phyloP scores from a whole-genome alignment of 176 grass and related monocot genomes.

The Aegilops sharonensis region DNA sequence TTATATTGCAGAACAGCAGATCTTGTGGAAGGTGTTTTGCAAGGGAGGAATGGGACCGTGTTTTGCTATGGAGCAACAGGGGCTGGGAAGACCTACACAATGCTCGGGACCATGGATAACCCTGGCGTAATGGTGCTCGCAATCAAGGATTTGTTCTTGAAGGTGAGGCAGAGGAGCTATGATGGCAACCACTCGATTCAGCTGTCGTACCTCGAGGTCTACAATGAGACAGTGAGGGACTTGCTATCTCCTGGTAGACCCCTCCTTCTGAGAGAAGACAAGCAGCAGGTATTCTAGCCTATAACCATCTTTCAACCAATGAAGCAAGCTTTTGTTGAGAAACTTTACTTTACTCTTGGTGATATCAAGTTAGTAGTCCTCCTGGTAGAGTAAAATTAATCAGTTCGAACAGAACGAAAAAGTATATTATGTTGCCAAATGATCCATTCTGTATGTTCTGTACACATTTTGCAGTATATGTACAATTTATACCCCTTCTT shows the following conservation, averaged over 20 bases:
- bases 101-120: conserved; percentile 79
- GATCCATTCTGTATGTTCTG: not conserved
- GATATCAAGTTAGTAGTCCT: not conserved
- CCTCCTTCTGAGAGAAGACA: conserved; percentile 87
- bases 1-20: conserved; percentile 64
- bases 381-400: not conserved
- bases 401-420: not conserved
- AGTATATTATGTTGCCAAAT: conserved; percentile 7
- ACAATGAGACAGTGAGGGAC: conserved; percentile 96
- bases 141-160: conserved; percentile 91
- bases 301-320: not conserved
- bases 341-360: not conserved
- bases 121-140: conserved; percentile 96
- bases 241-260: conserved; percentile 89
- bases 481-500: not conserved
- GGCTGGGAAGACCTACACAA: conserved; percentile 97
- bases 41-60: conserved; percentile 92
- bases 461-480: not conserved
- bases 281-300: conserved; percentile 63
- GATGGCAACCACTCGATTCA: conserved; percentile 73
- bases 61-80: conserved; percentile 99
- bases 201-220: conserved; percentile 90
- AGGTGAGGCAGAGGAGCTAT: conserved; percentile 74
- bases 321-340: not conserved
- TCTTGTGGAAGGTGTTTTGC: conserved; percentile 87